Base-by-base conservation (phyloP, 2,329 filamentous ascomycete species). In the Epichloe aotearoae region DNA sequence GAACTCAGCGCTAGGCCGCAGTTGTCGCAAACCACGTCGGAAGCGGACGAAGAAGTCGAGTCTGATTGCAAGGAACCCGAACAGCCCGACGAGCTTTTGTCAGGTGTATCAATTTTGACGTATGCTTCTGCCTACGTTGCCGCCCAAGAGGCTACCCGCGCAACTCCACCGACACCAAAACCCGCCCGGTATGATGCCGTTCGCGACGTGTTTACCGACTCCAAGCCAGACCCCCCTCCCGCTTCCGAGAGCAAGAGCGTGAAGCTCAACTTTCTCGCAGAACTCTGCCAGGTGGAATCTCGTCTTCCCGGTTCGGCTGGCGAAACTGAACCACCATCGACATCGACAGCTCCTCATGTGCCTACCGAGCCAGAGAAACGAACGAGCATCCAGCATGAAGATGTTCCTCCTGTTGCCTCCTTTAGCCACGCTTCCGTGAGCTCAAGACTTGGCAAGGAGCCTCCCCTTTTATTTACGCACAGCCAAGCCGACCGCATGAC, bases 191-290 rank as follows among this genome's bases (percentile, higher is more conserved):
- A 67, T 47, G 65, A 67, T 54, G 65, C 65, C n/a, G 66, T 67
- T 48, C 64, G 65, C n/a, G 69, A 72, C 52, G 64, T 71, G 33
- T 72, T 72, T 54, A 66, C 66, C 12, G 60, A 66, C 49, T 61
- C 64, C 7, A 66, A 64, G 51, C 65, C 67, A 19, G 55, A 56
- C 52, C 62, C 15, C 47, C 49, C 59, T 11, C 61, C 63, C 2
- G 52, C 57, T 6, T 52, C 56, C 4, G 60, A 63, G 11, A 52
- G 53, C 14, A 59, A 59, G 33, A 53, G 52, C 14, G 50, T 62
- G 33, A 55, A 58, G 20, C 64, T 69, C 38, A 64, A 65, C 51
- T 53, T 66, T 7, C 57, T 69, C 26, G 66, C 67, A 11, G 59
- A 65, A 52, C 48, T 69, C 38, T 68, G 66, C 58, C 61, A 62